phyloP scores from a whole-genome alignment of 116 monocot species.

The Dioscorea cayenensis region DNA sequence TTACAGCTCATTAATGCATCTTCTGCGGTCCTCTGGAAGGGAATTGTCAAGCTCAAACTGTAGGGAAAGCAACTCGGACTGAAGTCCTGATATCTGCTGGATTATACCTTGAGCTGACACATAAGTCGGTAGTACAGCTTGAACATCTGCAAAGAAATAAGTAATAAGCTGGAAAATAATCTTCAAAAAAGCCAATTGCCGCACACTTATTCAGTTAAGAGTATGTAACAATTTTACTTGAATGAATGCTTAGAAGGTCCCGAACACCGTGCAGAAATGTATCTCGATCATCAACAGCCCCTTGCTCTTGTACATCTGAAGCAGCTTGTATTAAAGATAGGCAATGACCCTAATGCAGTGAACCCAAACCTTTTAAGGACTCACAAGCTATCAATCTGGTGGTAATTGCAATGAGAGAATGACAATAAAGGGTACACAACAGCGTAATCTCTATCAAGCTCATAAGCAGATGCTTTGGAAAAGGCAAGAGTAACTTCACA shows the following conservation, averaged over 20 bases:
- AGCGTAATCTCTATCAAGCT: too few species aligned
- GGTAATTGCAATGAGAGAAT: not conserved
- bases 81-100: slow-evolving; percentile 81
- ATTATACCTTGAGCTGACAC: slow-evolving; percentile 89
- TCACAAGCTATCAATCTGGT: not conserved
- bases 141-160: slow-evolving; percentile 48
- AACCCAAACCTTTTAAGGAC: not conserved
- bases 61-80: slow-evolving; percentile 75
- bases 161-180: not conserved
- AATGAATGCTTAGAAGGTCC: slow-evolving; percentile 82
- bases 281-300: slow-evolving; percentile 94
- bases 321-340: slow-evolving; percentile 67
- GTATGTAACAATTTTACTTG: slow-evolving; percentile 39
- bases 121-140: slow-evolving; percentile 63
- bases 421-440: not conserved
- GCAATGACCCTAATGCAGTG: slow-evolving; percentile 52
- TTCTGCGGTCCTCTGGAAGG: slow-evolving; percentile 85
- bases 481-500: too few species aligned
- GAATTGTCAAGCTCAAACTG: slow-evolving; percentile 89
- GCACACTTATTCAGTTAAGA: not conserved
- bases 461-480: too few species aligned
- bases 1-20: slow-evolving; percentile 94
- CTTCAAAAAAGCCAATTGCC: slow-evolving; percentile 2
- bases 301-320: slow-evolving; percentile 90
- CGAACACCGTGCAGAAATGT: slow-evolving; percentile 87